Percentiles rank a stretch among this genome's conserved stretches.
Evolutionary conservation across 2,329 filamentous ascomycete genomes (phyloP).

Genomic region (Fusarium armeniacum): DNA sequence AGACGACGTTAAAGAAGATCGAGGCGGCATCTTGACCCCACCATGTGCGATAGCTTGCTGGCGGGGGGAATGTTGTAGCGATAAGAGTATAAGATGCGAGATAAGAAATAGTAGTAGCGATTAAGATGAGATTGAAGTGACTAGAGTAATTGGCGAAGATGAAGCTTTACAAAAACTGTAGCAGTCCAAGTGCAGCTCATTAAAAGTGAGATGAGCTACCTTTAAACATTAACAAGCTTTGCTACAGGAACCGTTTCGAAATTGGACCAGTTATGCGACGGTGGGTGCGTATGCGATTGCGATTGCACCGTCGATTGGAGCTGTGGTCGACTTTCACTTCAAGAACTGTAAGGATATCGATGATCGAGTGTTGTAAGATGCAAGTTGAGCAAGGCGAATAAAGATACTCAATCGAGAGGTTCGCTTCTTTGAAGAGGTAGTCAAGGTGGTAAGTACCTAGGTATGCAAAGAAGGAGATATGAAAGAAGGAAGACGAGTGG

Average conservation of each 20-base stretch:
- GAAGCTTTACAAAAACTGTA: slow-evolving; percentile 42
- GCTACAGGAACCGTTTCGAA: slow-evolving; percentile 50
- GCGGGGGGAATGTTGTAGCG: slow-evolving; percentile 44
- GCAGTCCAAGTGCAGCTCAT: slow-evolving; percentile 49
- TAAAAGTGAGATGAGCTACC: slow-evolving; percentile 39
- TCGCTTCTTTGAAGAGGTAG: slow-evolving; percentile 19
- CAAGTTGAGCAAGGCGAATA: slow-evolving; percentile 27
- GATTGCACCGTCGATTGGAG: slow-evolving; percentile 41
- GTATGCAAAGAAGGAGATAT: slow-evolving; percentile 37
- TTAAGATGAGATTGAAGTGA: slow-evolving; percentile 36
- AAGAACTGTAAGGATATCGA: slow-evolving; percentile 21
- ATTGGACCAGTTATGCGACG: slow-evolving; percentile 40
- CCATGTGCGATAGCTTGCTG: slow-evolving; percentile 61
- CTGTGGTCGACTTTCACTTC: slow-evolving; percentile 18
- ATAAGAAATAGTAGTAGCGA: slow-evolving; percentile 32
- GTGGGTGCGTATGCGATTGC: slow-evolving; percentile 44
- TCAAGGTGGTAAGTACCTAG: slow-evolving; percentile 15
- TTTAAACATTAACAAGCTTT: slow-evolving; percentile 46
- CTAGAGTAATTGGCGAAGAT: slow-evolving; percentile 53
- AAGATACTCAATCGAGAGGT: slow-evolving; percentile 25
- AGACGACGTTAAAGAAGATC: slow-evolving; percentile 87
- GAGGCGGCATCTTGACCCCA: slow-evolving; percentile 86
- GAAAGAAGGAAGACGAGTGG: slow-evolving; percentile 32
- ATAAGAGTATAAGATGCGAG: slow-evolving; percentile 38
- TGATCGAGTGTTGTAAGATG: slow-evolving; percentile 17